Evolutionary conservation across 768 basidiomycete species (phyloP).

Genomic region (Russula emetica): DNA sequence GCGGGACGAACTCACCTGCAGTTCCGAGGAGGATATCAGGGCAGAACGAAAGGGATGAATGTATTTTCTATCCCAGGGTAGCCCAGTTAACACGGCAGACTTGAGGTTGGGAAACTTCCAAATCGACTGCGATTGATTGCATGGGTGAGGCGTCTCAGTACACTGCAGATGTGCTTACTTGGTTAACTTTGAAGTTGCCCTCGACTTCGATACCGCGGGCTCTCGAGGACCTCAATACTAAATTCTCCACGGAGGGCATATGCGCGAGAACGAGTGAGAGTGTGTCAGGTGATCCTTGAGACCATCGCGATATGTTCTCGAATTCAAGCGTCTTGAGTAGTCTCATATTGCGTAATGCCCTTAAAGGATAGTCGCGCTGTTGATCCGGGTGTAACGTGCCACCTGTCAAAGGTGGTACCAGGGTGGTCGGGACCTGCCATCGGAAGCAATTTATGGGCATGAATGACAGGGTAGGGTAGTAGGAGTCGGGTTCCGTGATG

Average conservation of each 20-base stretch:
- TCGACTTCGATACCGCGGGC: slow-evolving; percentile 7
- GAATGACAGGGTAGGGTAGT: slow-evolving; percentile 3
- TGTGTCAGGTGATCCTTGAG: slow-evolving; percentile 16
- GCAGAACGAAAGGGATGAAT: slow-evolving; percentile 15
- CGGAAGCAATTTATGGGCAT: neutral
- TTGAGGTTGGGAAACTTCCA: slow-evolving; percentile 24
- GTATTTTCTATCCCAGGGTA: slow-evolving; percentile 22
- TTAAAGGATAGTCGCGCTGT: slow-evolving; percentile 3
- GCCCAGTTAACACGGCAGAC: slow-evolving; percentile 21
- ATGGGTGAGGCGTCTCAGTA: neutral
- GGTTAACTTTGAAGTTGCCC: neutral
- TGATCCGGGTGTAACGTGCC: neutral
- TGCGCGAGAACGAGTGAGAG: slow-evolving; percentile 23
- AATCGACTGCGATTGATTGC: neutral
- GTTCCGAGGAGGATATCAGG: slow-evolving; percentile 2
- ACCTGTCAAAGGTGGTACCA: neutral
- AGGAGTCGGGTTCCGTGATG: slow-evolving; percentile 14
- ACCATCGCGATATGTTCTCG: slow-evolving; percentile 18
- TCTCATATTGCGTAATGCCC: slow-evolving; percentile 20
- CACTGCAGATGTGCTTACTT: neutral
- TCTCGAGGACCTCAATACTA: slow-evolving; percentile 20
- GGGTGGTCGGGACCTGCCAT: slow-evolving; percentile 17
- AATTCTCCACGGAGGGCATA: slow-evolving; percentile 20
- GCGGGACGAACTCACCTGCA: slow-evolving; percentile 9
- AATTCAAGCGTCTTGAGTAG: slow-evolving; percentile 22